Evolutionary conservation across 2,329 filamentous ascomycete genomes (phyloP).

Genomic region (Cercospora sesami): DNA sequence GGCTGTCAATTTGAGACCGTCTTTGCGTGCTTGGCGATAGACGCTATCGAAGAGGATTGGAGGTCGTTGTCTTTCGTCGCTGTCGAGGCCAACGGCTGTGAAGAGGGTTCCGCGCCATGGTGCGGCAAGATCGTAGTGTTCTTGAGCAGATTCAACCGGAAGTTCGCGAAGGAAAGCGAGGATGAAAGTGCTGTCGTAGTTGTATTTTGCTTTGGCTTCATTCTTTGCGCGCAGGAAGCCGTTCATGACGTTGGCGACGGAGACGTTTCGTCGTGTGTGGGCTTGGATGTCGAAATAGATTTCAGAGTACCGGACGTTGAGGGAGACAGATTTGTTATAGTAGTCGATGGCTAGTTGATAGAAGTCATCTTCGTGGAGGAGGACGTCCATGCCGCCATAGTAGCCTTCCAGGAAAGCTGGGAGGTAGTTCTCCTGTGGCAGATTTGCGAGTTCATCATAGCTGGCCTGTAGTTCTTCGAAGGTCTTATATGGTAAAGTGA

Average conservation of each 20-base stretch:
- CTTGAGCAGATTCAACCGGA: slow-evolving; percentile 42
- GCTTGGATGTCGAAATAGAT: slow-evolving; percentile 49
- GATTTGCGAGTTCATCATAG: slow-evolving; percentile 30
- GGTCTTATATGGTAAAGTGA: slow-evolving; percentile 27
- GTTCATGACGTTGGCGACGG: slow-evolving; percentile 38
- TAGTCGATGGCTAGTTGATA: slow-evolving; percentile 47
- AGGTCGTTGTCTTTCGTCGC: slow-evolving; percentile 50
- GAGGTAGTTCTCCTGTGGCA: background rate
- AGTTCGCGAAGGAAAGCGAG: slow-evolving; percentile 49
- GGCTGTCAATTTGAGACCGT: slow-evolving; percentile 50
- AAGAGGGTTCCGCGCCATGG: slow-evolving; percentile 49
- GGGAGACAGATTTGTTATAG: slow-evolving; percentile 35
- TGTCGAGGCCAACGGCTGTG: slow-evolving; percentile 49
- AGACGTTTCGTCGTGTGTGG: slow-evolving; percentile 43
- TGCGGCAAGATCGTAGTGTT: slow-evolving; percentile 43
- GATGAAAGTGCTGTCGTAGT: slow-evolving; percentile 38
- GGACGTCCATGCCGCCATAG: slow-evolving; percentile 36
- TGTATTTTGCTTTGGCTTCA: slow-evolving; percentile 17
- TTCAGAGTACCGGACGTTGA: slow-evolving; percentile 47
- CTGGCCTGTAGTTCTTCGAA: slow-evolving; percentile 40
- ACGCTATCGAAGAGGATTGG: slow-evolving; percentile 48
- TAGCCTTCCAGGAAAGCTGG: slow-evolving; percentile 26
- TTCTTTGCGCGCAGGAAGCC: slow-evolving; percentile 37
- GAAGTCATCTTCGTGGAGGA: slow-evolving; percentile 43
- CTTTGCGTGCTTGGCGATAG: slow-evolving; percentile 41